Percentiles rank a stretch among this genome's conserved stretches.
Conservation (phyloP, 192 early-diverging fungal species). For the Linnemannia exigua region DNA sequence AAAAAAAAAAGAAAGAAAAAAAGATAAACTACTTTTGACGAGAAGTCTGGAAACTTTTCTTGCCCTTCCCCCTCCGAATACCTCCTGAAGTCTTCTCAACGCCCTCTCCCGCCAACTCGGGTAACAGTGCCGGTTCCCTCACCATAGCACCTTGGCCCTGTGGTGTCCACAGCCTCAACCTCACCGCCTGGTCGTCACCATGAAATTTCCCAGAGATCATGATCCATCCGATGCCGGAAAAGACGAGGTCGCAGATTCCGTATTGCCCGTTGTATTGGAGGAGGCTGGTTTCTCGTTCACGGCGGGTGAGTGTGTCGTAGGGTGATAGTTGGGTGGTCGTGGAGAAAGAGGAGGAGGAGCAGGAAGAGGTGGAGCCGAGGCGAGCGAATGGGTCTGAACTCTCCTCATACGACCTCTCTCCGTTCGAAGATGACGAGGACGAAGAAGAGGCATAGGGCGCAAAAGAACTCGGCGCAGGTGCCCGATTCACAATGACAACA, state of each 20-base stretch:
- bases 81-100: constrained; percentile 52
- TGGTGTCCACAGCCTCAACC: constrained; percentile 41
- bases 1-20: too few species aligned
- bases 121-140: constrained; percentile 30
- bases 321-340: not conserved
- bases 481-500: constrained; percentile 26
- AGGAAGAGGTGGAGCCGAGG: not conserved
- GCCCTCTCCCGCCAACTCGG: constrained; percentile 24
- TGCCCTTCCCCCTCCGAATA: constrained; percentile 30
- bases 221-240: constrained; percentile 53
- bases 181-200: constrained; percentile 24
- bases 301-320: constrained; percentile 1
- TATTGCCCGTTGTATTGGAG: constrained; percentile 33
- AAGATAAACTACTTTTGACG: too few species aligned
- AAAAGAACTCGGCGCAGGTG: not conserved
- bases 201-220: constrained; percentile 55
- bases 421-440: not conserved
- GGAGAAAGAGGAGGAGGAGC: not conserved
- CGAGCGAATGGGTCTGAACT: constrained; percentile 22
- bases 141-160: constrained; percentile 32
- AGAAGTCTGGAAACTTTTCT: constrained; percentile 31
- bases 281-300: not conserved
- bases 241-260: constrained; percentile 52
- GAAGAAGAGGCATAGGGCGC: not conserved
- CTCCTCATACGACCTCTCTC: too few species aligned